phyloP scores from a whole-genome alignment of 116 monocot species.

The Cymodocea nodosa region DNA sequence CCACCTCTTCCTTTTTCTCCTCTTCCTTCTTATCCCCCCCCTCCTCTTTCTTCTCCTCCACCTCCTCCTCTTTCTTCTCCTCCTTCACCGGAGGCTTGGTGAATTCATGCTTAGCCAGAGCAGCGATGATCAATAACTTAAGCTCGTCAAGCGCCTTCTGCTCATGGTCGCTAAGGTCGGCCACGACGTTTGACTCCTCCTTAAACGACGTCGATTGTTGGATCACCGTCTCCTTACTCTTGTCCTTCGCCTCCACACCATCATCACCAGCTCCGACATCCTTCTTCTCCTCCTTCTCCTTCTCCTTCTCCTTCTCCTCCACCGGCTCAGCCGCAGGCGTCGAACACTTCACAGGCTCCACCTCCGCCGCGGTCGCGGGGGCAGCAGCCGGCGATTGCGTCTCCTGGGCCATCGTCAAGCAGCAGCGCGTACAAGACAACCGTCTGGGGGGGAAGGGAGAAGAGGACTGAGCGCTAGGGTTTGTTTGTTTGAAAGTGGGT shows the following conservation, averaged over 20 bases:
- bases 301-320: conserved; percentile 9
- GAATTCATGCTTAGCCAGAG: conserved; percentile 36
- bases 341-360: conserved; percentile 3
- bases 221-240: conserved; percentile 3
- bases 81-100: conserved; percentile 13
- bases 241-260: neutral
- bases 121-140: conserved; percentile 26
- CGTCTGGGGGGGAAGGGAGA: neutral
- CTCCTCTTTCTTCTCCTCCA: neutral
- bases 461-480: neutral
- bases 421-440: neutral
- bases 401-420: neutral
- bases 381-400: neutral
- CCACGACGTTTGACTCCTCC: conserved; percentile 9
- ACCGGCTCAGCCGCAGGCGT: neutral
- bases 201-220: conserved; percentile 6
- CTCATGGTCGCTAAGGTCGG: conserved; percentile 14
- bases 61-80: conserved; percentile 8
- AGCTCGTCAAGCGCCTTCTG: conserved; percentile 43
- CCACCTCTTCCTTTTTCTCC: neutral
- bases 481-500: neutral
- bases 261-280: conserved; percentile 14
- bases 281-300: conserved; percentile 7
- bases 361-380: neutral
- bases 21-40: neutral